Evolutionary conservation across 345 rosid genomes (phyloP), one percentile per base, ranked within the genome.

Genomic region (Boechera stricta): DNA sequence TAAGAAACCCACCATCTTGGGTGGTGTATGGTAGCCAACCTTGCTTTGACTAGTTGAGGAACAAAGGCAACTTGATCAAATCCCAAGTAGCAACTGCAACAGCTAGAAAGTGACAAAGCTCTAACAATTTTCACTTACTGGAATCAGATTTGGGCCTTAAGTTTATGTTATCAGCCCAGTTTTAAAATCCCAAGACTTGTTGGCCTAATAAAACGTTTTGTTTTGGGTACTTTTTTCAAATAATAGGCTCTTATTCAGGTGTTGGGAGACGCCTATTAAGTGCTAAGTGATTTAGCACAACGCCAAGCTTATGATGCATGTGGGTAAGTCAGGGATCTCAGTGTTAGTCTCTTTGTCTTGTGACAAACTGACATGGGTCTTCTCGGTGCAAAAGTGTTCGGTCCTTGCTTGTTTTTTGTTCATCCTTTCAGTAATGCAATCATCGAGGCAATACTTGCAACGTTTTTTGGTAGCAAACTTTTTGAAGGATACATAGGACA

Each of bases 231-330:
- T 42, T 42, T 12, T 11, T 42, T 11, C 15, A 4, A 13, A 1
- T 10, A 4, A 26, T 21, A 58, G 6, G 49, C 41, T 63, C 9
- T 56, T 33, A 31, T 82, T 75, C 77, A 95, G 98, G 94, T 82
- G 53, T 79, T 92, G 79, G 96, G 99, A 73, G 99, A 94, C 79
- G 99, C 97, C n/a, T 92, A 92, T 86, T n/a, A 95, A 84, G 99
- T 92, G 47, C 60, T 92, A 71, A 95, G 98, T 75, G 98, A 91
- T 86, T 84, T 91, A 48, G 41, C 82, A 68, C 98, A 95, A 81
- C 87, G 94, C 6, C 94, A 92, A 84, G 97, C 98, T 73, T 95
- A 92, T 64, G 96, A 95, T 91, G 81, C 85, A 39, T 45, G 83
- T 76, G 98, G 98, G 12, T 55, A 94, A 94, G 83, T 85, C 97